phyloP scores from a whole-genome alignment of 1,284 basidiomycete genomes.

The Ustilago cynodontis region DNA sequence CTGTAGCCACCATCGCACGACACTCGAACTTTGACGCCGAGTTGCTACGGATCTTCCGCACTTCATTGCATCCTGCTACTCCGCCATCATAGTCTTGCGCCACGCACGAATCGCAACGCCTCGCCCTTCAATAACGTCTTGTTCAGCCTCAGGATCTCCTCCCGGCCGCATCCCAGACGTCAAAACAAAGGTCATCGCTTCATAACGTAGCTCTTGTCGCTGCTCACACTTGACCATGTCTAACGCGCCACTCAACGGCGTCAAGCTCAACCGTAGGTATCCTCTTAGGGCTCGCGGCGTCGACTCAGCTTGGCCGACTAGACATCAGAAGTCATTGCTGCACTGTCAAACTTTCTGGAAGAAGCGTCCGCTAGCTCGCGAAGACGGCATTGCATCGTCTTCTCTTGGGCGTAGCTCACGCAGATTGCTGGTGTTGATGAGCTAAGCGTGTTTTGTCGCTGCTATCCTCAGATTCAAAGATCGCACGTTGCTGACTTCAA shows the following conservation, averaged over 20 bases:
- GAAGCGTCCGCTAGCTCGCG: neutral
- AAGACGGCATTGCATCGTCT: neutral
- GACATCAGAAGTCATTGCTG: neutral
- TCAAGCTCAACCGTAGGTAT: constrained; percentile 55
- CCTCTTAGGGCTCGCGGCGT: neutral
- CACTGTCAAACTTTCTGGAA: neutral
- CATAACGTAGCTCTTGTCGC: constrained; percentile 1
- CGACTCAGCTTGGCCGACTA: neutral
- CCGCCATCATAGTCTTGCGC: neutral
- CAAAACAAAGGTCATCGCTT: neutral
- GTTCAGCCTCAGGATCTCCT: neutral
- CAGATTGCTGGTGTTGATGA: neutral
- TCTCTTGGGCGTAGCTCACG: neutral
- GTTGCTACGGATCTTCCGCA: neutral
- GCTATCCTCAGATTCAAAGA: neutral
- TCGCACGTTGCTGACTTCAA: neutral
- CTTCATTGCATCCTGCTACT: neutral
- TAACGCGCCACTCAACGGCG: constrained; percentile 61
- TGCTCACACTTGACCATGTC: constrained; percentile 44
- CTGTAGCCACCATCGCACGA: neutral
- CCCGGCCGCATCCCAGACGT: neutral
- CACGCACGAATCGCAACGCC: constrained; percentile 1
- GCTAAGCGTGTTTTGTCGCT: neutral
- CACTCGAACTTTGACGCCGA: neutral
- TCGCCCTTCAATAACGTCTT: neutral